Conservation (phyloP, 306 rosid genomes). For the Cicer cuneatum region DNA sequence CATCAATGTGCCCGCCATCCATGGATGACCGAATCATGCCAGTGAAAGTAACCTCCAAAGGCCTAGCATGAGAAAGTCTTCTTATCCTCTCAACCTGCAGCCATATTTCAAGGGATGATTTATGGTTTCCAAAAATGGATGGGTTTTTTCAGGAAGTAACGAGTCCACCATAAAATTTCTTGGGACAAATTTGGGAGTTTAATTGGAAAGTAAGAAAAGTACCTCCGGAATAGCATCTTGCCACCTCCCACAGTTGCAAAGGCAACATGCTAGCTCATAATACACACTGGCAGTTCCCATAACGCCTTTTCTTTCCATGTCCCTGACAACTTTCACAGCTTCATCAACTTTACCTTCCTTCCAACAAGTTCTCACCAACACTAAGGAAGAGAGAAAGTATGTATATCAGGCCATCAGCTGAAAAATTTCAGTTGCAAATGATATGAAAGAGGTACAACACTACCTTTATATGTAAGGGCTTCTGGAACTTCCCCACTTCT, state of each 20-base stretch:
- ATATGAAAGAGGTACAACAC: constrained; percentile 39
- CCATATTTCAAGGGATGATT: constrained; percentile 35
- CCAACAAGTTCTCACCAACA: constrained; percentile 84
- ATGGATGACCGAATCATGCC: constrained; percentile 86
- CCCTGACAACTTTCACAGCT: constrained; percentile 81
- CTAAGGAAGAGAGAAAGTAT: constrained; percentile 51
- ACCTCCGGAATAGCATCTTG: constrained; percentile 84
- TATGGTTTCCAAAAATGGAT: constrained; percentile 16
- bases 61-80: constrained; percentile 62
- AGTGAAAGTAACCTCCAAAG: constrained; percentile 86
- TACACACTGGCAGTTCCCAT: constrained; percentile 76
- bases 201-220: constrained; percentile 12
- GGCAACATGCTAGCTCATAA: constrained; percentile 92
- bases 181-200: constrained; percentile 14
- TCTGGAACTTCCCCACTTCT: constrained; percentile 74
- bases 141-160: constrained; percentile 11
- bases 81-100: constrained; percentile 80
- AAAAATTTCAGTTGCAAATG: constrained; percentile 45
- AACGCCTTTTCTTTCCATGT: constrained; percentile 86
- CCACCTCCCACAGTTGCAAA: constrained; percentile 89
- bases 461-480: constrained; percentile 87
- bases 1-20: constrained; percentile 76
- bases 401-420: constrained; percentile 34
- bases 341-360: constrained; percentile 77
- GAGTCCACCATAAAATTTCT: background rate